phyloP scores from a whole-genome alignment of 2,329 filamentous ascomycete genomes.

The Hypoxylon rubiginosum region DNA sequence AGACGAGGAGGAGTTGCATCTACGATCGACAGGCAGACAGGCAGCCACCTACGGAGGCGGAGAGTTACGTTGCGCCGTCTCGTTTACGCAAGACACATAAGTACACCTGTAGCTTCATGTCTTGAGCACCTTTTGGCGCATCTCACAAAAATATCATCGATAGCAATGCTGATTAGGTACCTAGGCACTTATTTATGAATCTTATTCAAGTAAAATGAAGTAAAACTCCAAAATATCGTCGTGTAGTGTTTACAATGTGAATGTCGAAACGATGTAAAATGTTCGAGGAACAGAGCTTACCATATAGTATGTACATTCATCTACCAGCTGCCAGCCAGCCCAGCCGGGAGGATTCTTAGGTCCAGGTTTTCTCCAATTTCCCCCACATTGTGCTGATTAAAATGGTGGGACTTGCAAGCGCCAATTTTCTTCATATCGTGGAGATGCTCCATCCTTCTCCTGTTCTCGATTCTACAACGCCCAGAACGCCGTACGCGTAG shows the following conservation, averaged over 20 bases:
- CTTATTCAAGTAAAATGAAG: background rate
- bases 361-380: slow-evolving; percentile 24
- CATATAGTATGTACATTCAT: too few relatives aligned
- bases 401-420: background rate
- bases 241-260: background rate
- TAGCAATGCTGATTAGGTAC: background rate
- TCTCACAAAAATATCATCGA: background rate
- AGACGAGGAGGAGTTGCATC: slow-evolving; percentile 8
- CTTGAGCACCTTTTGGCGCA: background rate
- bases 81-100: slow-evolving; percentile 18
- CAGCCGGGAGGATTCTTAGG: background rate
- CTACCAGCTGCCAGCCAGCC: too few relatives aligned
- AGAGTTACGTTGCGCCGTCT: background rate
- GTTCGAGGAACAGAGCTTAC: background rate
- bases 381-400: slow-evolving; percentile 1
- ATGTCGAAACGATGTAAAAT: background rate
- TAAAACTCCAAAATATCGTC: background rate
- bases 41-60: slow-evolving; percentile 15
- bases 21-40: slow-evolving; percentile 17
- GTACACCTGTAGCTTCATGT: background rate
- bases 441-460: background rate
- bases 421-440: background rate
- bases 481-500: background rate
- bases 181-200: background rate
- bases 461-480: background rate